Evolutionary conservation across 345 rosid genomes (phyloP), one percentile per base, ranked within the genome.

Genomic region (Abelmoschus esculentus): DNA sequence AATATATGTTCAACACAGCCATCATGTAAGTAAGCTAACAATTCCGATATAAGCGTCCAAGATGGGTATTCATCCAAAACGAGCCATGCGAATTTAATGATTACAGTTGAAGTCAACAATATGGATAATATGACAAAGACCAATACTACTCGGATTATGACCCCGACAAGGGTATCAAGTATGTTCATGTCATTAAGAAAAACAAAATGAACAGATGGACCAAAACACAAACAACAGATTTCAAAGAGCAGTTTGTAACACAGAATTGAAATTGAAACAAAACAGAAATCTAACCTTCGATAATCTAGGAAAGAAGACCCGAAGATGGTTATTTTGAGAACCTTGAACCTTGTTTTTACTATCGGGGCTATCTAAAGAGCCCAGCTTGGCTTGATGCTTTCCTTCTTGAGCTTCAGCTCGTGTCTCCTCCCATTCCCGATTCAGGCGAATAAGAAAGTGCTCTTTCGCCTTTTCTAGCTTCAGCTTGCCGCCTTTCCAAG

Each of bases 391-490:
- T 15, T 47, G 40, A 66, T 7, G 40, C 38, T 3, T 10, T 46
- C 80, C 77, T 71, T 75, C 84, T 38, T 55, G 31, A 55, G 1
- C n/a, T 36, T 61, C 28, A 7, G 11, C 77, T 69, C 77, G 81
- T 13, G 13, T 6, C 66, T 81, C 86, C 10, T 72, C 86, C 97
- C 97, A 87, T 70, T 95, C 98, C 11, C 80, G 84, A 58, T 74
- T 85, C 83, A 95, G 67, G 49, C 86, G 83, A 72, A 78, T 74
- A 26, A 92, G 83, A 81, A 85, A 91, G 76, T 90, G 85, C 42
- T 90, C 93, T 76, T 92, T 86, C 0, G 98, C 98, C 87, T 86
- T 92, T 84, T 90, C 98, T 40, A 92, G 84, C 82, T 85, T 84
- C 75, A 96, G 74, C 76, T 71, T 89, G 61, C 93, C 95, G 50